Evolutionary conservation across 2,329 filamentous ascomycete genomes (phyloP).

Genomic region (Colletotrichum gigasporum): DNA sequence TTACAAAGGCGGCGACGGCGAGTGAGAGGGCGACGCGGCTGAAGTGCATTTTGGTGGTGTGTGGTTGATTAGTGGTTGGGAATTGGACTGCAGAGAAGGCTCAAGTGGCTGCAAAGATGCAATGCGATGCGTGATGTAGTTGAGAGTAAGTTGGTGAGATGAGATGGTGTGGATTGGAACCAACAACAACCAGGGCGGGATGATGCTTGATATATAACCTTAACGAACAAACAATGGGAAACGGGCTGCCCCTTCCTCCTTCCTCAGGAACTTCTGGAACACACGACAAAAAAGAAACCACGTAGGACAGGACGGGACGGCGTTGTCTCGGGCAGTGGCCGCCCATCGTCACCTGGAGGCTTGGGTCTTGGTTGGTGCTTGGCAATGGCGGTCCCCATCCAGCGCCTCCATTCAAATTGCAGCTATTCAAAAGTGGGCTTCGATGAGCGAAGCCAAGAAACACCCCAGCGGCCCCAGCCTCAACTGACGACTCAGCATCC

Average conservation of each 20-base stretch:
- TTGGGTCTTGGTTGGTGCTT: conserved; percentile 30
- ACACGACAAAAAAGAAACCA: background rate
- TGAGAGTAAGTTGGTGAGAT: background rate
- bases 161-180: background rate
- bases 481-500: conserved; percentile 27
- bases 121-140: background rate
- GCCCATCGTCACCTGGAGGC: conserved; percentile 29
- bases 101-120: too few species aligned
- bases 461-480: conserved; percentile 17
- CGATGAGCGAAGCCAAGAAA: conserved; percentile 29
- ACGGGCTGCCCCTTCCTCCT: too few species aligned
- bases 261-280: background rate
- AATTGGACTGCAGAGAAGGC: too few species aligned
- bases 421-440: conserved; percentile 24
- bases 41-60: conserved; percentile 31
- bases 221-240: background rate
- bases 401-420: conserved; percentile 14
- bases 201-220: conserved; percentile 23
- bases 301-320: background rate
- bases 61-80: background rate
- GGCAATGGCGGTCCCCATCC: conserved; percentile 7
- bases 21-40: conserved; percentile 25
- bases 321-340: conserved; percentile 15
- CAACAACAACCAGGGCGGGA: background rate
- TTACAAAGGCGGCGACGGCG: conserved; percentile 23